A percentile compares a stretch with the other conserved stretches of the same genome.
phyloP scores from a whole-genome alignment of 148 eudicot genomes.

The Vaccinium corymbosum region DNA sequence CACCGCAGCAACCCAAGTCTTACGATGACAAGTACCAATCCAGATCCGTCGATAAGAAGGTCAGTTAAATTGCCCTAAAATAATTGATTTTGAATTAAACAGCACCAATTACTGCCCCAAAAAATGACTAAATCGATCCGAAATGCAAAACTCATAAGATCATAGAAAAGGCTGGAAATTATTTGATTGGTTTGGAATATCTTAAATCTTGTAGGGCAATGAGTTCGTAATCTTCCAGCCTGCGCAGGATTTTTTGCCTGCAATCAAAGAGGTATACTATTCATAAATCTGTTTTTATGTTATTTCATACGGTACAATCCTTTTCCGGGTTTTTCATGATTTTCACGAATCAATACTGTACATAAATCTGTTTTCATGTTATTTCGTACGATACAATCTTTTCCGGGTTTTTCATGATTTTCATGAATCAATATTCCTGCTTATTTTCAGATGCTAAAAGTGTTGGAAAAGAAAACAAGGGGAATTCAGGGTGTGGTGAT shows the following conservation, averaged over 20 bases:
- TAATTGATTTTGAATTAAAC: neutral
- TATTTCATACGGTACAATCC: neutral
- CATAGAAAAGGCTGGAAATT: neutral
- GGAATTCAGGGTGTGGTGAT: slow-evolving; percentile 49
- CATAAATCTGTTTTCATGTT: too few species aligned
- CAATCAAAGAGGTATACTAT: slow-evolving; percentile 55
- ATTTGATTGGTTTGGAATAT: neutral
- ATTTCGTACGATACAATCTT: too few species aligned
- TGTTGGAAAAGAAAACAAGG: slow-evolving; percentile 45
- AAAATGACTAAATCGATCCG: neutral
- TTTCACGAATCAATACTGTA: neutral
- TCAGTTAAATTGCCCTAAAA: slow-evolving; percentile 15
- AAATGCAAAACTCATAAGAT: neutral
- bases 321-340: too few species aligned
- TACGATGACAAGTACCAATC: slow-evolving; percentile 42
- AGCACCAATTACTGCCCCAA: too few species aligned
- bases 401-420: neutral
- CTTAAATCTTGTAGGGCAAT: slow-evolving; percentile 47
- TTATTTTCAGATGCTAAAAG: slow-evolving; percentile 47
- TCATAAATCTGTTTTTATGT: neutral
- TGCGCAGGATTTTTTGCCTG: slow-evolving; percentile 78
- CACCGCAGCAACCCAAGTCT: slow-evolving; percentile 36
- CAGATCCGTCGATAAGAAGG: slow-evolving; percentile 43
- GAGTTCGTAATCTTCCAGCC: slow-evolving; percentile 70
- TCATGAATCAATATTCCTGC: neutral